These are phyloP conservation scores for Fusarium newnesense DNA, from an alignment of 2,329 filamentous ascomycete species.

Conservation along the genomic window DNA sequence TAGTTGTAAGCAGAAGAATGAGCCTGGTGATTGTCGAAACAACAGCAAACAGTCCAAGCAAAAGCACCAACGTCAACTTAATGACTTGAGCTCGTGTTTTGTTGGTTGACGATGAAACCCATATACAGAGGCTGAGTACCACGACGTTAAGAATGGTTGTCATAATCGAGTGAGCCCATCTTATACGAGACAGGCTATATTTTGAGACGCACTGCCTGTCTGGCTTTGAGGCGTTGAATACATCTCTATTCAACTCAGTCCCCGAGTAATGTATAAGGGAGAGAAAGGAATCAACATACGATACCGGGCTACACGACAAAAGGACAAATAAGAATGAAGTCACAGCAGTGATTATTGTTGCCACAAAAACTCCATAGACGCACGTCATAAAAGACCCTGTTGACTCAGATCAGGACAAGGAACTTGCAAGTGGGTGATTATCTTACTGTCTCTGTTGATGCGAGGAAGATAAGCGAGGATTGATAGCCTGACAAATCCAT, in stretches of 20 bases:
- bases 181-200: slow-evolving; percentile 42
- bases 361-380: slow-evolving; percentile 20
- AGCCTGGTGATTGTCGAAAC: slow-evolving; percentile 53
- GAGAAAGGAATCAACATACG: slow-evolving; percentile 9
- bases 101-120: slow-evolving; percentile 51
- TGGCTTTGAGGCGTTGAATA: slow-evolving; percentile 27
- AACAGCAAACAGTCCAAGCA: slow-evolving; percentile 51
- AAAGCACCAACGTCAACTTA: slow-evolving; percentile 51
- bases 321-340: slow-evolving; percentile 37
- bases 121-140: slow-evolving; percentile 51
- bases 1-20: slow-evolving; percentile 47
- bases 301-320: slow-evolving; percentile 32
- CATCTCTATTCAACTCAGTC: slow-evolving; percentile 19
- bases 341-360: slow-evolving; percentile 23
- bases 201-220: slow-evolving; percentile 32
- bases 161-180: slow-evolving; percentile 47
- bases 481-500: slow-evolving; percentile 39
- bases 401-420: neutral
- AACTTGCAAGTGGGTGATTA: neutral
- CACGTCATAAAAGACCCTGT: slow-evolving; percentile 29
- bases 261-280: fast-evolving
- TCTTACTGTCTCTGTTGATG: slow-evolving; percentile 33
- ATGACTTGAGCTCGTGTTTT: slow-evolving; percentile 48
- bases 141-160: slow-evolving; percentile 49
- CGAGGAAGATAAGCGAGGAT: slow-evolving; percentile 38